Evolutionary conservation across 192 early-diverging fungal genomes (phyloP).

Genomic region (Rhizophagus clarus): DNA sequence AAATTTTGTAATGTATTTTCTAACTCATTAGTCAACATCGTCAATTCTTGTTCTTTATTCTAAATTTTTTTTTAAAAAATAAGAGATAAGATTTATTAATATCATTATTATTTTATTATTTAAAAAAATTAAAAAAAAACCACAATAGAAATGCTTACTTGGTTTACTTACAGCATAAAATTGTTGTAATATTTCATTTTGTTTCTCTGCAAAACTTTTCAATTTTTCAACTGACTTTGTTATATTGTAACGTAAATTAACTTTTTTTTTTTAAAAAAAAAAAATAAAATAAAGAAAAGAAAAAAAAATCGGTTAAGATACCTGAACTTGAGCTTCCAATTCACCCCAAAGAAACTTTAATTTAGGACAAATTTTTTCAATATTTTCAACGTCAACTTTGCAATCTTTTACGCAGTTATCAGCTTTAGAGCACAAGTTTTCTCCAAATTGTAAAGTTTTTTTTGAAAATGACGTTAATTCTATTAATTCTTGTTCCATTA

Average conservation of each 20-base stretch:
- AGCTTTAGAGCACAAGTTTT: constrained; percentile 29
- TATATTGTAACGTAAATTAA: neutral
- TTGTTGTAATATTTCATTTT: constrained; percentile 20
- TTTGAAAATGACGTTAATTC: constrained; percentile 16
- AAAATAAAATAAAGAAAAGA: neutral
- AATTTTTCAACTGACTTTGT: constrained; percentile 20
- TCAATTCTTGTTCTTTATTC: constrained; percentile 32
- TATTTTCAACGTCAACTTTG: constrained; percentile 23
- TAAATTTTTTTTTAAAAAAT: constrained; percentile 1
- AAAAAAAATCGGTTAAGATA: neutral
- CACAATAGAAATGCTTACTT: neutral
- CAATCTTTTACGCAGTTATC: constrained; percentile 24
- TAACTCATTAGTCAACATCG: constrained; percentile 11
- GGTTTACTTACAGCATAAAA: constrained; percentile 28
- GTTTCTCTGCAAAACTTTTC: constrained; percentile 18
- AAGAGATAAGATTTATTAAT: neutral
- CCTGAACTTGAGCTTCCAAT: constrained; percentile 27
- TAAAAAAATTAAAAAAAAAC: neutral
- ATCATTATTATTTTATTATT: too few species aligned
- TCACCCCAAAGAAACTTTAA: constrained; percentile 30
- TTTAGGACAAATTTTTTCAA: constrained; percentile 30
- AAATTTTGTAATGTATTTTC: constrained; percentile 19
- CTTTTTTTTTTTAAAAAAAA: neutral
- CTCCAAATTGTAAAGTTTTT: constrained; percentile 24
- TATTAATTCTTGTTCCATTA: constrained; percentile 32